These are phyloP conservation scores for Capillidium heterosporum DNA, from an alignment of 371 early-diverging fungal species.

Conservation along the genomic window DNA sequence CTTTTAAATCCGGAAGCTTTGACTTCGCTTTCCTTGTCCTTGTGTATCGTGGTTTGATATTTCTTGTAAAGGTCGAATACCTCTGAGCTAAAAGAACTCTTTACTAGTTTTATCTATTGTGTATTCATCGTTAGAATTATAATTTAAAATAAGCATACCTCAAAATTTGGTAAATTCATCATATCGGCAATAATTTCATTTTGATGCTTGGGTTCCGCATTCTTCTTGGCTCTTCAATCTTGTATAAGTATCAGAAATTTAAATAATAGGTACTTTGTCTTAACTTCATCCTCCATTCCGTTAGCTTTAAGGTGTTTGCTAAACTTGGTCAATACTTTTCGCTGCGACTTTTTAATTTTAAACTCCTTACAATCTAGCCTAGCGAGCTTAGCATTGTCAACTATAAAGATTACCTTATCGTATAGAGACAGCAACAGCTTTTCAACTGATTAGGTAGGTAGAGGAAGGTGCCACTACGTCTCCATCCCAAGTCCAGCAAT, in stretches of 20 bases:
- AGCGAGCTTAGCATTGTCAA: background rate
- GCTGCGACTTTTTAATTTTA: conserved; percentile 38
- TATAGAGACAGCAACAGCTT: conserved; percentile 51
- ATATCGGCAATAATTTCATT: background rate
- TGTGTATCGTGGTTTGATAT: conserved; percentile 66
- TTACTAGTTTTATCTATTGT: conserved; percentile 35
- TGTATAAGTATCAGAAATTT: no score
- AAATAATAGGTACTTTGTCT: no score
- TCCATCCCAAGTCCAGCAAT: conserved; percentile 47
- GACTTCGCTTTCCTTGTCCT: conserved; percentile 38
- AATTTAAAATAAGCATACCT: no score
- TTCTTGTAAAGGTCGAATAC: conserved; percentile 52
- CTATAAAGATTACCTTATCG: conserved; percentile 26
- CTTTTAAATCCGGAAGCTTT: conserved; percentile 26
- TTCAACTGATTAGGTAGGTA: conserved; percentile 38
- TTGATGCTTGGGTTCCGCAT: background rate
- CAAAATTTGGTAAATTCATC: background rate
- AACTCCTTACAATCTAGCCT: conserved; percentile 31
- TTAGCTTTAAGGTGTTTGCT: conserved; percentile 19
- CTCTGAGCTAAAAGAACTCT: conserved; percentile 43
- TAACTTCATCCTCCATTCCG: background rate
- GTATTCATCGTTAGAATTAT: no score
- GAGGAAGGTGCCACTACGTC: conserved; percentile 38
- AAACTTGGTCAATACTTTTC: conserved; percentile 39
- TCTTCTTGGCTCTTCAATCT: background rate